phyloP scores from a whole-genome alignment of 2,329 filamentous ascomycete species.

The Fusarium incarnatum region DNA sequence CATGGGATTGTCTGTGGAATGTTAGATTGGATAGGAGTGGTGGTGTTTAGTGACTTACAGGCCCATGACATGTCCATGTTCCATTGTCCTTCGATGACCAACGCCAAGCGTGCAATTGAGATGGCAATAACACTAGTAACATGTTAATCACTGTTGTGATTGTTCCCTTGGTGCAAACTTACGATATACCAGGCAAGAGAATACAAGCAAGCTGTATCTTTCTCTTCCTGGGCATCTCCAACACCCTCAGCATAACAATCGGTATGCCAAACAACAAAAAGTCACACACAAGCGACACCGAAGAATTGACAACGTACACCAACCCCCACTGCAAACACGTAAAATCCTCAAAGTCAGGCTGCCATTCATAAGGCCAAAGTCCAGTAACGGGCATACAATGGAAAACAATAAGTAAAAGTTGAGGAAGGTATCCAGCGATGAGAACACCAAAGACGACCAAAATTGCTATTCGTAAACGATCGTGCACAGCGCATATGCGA shows the following conservation, averaged over 20 bases:
- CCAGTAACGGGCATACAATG: constrained; percentile 64
- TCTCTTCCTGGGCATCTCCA: constrained; percentile 57
- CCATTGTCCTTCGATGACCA: constrained; percentile 62
- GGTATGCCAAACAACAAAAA: constrained; percentile 63
- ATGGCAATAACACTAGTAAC: constrained; percentile 59
- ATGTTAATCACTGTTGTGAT: constrained; percentile 3
- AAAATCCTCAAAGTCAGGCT: constrained; percentile 55
- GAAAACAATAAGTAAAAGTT: constrained; percentile 63
- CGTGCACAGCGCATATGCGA: constrained; percentile 56
- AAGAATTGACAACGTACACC: constrained; percentile 64
- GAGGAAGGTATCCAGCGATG: constrained; percentile 58
- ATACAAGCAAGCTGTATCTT: constrained; percentile 62
- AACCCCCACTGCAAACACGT: constrained; percentile 62
- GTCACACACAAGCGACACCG: constrained; percentile 62
- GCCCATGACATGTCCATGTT: constrained; percentile 61
- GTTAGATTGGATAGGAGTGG: neutral
- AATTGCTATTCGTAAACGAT: constrained; percentile 52
- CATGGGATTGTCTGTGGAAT: constrained; percentile 57
- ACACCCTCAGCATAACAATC: constrained; percentile 58
- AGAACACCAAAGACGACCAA: constrained; percentile 52
- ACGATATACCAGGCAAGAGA: constrained; percentile 62
- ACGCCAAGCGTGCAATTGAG: constrained; percentile 59
- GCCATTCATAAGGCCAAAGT: constrained; percentile 64
- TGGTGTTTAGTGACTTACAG: constrained; percentile 40
- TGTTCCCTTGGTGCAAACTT: constrained; percentile 37